A percentile compares a stretch with the other conserved stretches of the same genome.
Evolutionary conservation across 1,284 basidiomycete species (phyloP).

Genomic region (Lignosus rhinocerotis): DNA sequence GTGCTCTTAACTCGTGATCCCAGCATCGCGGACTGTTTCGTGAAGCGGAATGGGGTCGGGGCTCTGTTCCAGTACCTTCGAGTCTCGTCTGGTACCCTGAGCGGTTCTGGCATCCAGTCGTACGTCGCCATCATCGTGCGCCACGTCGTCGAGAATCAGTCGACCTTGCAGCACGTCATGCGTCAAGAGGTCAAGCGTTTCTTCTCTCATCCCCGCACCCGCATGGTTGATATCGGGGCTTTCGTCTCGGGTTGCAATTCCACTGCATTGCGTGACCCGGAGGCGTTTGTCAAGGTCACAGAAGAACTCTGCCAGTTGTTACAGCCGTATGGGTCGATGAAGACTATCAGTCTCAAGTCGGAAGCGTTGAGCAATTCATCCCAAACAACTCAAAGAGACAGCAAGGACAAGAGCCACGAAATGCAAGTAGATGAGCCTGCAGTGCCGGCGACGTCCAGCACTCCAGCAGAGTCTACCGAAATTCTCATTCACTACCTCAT

Average conservation of each 20-base stretch:
- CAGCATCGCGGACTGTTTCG: slow-evolving; percentile 58
- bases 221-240: slow-evolving; percentile 67
- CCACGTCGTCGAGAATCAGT: slow-evolving; percentile 83
- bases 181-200: slow-evolving; percentile 80
- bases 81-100: slow-evolving; percentile 44
- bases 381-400: slow-evolving; percentile 25
- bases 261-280: slow-evolving; percentile 82
- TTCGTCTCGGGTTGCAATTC: slow-evolving; percentile 80
- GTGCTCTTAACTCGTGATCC: slow-evolving; percentile 81
- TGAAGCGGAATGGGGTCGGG: slow-evolving; percentile 62
- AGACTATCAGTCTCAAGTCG: slow-evolving; percentile 65
- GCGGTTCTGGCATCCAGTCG: slow-evolving; percentile 71
- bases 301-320: slow-evolving; percentile 73
- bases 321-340: slow-evolving; percentile 59
- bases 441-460: slow-evolving; percentile 26
- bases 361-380: slow-evolving; percentile 26
- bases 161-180: slow-evolving; percentile 74
- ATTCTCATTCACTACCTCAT: slow-evolving; percentile 72
- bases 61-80: slow-evolving; percentile 70
- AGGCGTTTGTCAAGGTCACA: slow-evolving; percentile 76
- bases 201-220: slow-evolving; percentile 71
- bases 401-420: slow-evolving; percentile 36
- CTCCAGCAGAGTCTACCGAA: slow-evolving; percentile 55
- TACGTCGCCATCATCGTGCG: slow-evolving; percentile 88
- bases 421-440: slow-evolving; percentile 69